phyloP scores from a whole-genome alignment of 2,329 filamentous ascomycete genomes.

The Venturiaceae sp. region DNA sequence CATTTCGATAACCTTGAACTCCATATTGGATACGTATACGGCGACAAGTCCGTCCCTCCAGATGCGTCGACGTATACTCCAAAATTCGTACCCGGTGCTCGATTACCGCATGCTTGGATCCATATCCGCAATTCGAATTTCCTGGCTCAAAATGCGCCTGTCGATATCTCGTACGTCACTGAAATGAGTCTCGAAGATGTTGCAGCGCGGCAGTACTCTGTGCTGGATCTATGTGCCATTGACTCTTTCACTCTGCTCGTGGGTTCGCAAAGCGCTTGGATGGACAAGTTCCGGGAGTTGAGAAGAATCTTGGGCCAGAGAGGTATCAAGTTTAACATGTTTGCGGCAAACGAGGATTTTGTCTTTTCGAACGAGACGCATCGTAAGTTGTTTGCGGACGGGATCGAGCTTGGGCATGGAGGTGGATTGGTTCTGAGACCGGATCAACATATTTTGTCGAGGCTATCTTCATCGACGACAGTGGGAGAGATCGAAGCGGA shows the following conservation, averaged over 20 bases:
- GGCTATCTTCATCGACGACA: background rate
- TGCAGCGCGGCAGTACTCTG: conserved; percentile 20
- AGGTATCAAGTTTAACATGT: conserved; percentile 10
- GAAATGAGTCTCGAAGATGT: conserved; percentile 20
- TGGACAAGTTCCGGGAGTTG: conserved; percentile 5
- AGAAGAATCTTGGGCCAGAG: background rate
- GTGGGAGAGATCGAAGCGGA: background rate
- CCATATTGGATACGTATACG: conserved; percentile 36
- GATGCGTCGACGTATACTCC: conserved; percentile 28
- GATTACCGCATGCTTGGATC: conserved; percentile 33
- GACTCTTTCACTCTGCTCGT: conserved; percentile 23
- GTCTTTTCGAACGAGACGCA: conserved; percentile 12
- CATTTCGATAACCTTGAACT: conserved; percentile 35
- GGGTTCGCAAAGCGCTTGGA: conserved; percentile 9
- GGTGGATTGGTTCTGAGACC: conserved; percentile 25
- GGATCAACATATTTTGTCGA: conserved; percentile 27
- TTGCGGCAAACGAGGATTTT: conserved; percentile 15
- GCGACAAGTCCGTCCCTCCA: conserved; percentile 18
- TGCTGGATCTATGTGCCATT: conserved; percentile 25
- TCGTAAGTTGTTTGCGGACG: conserved; percentile 14
- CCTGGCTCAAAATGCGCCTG: conserved; percentile 8
- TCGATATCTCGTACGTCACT: conserved; percentile 25
- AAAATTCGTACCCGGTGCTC: conserved; percentile 27
- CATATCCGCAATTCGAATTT: conserved; percentile 5
- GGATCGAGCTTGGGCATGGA: conserved; percentile 14